These are phyloP conservation scores for Fusarium sp. DNA, from an alignment of 2,329 filamentous ascomycete species.

Conservation along the genomic window DNA sequence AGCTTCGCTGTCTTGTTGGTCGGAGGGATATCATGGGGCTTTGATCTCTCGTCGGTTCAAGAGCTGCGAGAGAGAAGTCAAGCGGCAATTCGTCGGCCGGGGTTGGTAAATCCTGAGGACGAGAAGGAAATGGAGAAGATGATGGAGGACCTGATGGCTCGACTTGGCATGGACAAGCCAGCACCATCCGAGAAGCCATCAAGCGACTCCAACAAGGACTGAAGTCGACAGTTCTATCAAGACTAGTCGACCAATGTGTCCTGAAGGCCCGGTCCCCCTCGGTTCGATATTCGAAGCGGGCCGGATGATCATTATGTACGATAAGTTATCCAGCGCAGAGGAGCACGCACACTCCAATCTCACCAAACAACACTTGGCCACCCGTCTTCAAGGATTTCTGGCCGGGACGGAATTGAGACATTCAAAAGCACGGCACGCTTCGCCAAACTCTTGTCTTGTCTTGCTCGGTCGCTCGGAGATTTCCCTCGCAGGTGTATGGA, in stretches of 20 bases:
- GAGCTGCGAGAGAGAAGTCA: slow-evolving; percentile 71
- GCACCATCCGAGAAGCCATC: slow-evolving; percentile 19
- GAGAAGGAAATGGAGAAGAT: slow-evolving; percentile 73
- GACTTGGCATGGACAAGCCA: slow-evolving; percentile 53
- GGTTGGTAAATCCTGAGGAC: slow-evolving; percentile 56
- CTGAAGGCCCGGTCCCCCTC: neutral
- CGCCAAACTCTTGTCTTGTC: neutral
- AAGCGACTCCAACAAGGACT: slow-evolving; percentile 20
- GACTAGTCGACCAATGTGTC: neutral
- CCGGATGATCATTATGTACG: slow-evolving; percentile 30
- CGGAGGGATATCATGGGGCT: slow-evolving; percentile 80
- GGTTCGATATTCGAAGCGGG: neutral
- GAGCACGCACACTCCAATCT: neutral
- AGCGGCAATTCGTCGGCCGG: slow-evolving; percentile 53
- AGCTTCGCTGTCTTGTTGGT: slow-evolving; percentile 80
- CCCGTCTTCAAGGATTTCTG: neutral
- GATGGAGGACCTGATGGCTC: slow-evolving; percentile 70
- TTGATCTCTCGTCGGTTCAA: slow-evolving; percentile 78
- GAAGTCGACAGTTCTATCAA: neutral
- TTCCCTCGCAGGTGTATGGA: neutral
- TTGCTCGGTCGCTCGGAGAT: neutral
- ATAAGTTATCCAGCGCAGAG: slow-evolving; percentile 15
- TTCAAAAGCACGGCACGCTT: neutral
- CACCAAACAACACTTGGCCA: neutral
- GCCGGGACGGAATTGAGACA: neutral